A percentile compares a stretch with the other conserved stretches of the same genome.
Evolutionary conservation across 345 rosid species (phyloP).

Genomic region (Lepidium aucheri): DNA sequence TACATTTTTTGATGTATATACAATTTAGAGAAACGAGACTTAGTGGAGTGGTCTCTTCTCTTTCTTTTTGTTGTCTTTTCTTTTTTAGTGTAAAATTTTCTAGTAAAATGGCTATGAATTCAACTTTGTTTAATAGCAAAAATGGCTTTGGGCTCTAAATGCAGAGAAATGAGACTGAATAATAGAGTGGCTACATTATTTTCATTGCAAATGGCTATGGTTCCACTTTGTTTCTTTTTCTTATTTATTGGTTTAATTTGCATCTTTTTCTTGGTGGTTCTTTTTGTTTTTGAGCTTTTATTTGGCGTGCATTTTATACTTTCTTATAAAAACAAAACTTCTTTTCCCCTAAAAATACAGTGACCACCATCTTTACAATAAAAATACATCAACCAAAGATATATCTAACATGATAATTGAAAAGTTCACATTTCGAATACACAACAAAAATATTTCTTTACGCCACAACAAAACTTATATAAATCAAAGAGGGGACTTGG

Average conservation of each 20-base stretch:
- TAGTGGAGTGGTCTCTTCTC: slow-evolving; percentile 6
- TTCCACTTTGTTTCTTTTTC: slow-evolving; percentile 5
- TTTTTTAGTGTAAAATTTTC: neutral
- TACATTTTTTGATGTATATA: neutral
- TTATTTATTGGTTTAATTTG: neutral
- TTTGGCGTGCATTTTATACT: slow-evolving; percentile 3
- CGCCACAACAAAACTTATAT: neutral
- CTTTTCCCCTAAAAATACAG: neutral
- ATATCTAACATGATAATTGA: neutral
- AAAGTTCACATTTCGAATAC: neutral
- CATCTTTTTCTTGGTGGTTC: neutral
- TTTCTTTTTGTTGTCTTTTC: neutral
- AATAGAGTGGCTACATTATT: neutral
- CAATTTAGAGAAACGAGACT: slow-evolving; percentile 1
- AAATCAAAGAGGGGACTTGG: neutral
- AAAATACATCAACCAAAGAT: neutral
- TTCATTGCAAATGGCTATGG: neutral
- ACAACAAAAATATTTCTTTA: neutral
- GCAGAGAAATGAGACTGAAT: neutral
- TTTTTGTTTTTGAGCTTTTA: neutral
- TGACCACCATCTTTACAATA: neutral
- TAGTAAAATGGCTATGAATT: neutral
- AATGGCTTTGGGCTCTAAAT: neutral
- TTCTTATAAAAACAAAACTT: neutral
- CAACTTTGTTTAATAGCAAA: slow-evolving; percentile 7